These are phyloP conservation scores for Pholiota molesta DNA, from an alignment of 768 basidiomycete species.

Conservation along the genomic window DNA sequence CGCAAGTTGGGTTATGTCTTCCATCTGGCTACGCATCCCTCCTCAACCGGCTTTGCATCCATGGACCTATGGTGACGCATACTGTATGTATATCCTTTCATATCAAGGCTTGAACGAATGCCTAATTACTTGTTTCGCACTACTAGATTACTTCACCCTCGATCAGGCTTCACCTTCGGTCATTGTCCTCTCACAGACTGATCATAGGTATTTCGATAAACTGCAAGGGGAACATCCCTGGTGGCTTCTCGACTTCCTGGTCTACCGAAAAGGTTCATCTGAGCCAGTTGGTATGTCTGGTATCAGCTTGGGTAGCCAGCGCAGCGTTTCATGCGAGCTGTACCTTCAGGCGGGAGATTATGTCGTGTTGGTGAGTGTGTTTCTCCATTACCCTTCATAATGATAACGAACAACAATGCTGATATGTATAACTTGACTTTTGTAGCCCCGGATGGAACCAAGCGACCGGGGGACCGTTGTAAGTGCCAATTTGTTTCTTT, in stretches of 20 bases:
- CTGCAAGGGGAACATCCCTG: slow-evolving; percentile 31
- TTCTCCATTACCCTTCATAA: neutral
- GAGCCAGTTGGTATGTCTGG: slow-evolving; percentile 32
- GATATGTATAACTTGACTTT: neutral
- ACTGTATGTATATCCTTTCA: slow-evolving; percentile 34
- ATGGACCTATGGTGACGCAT: slow-evolving; percentile 48
- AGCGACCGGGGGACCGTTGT: neutral
- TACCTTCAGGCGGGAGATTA: slow-evolving; percentile 42
- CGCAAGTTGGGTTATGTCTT: slow-evolving; percentile 41
- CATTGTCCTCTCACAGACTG: slow-evolving; percentile 46
- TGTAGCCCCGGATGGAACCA: slow-evolving; percentile 11
- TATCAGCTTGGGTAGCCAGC: slow-evolving; percentile 28
- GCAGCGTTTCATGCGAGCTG: slow-evolving; percentile 38
- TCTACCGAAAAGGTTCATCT: slow-evolving; percentile 40
- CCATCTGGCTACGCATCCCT: slow-evolving; percentile 42
- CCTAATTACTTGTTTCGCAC: too few species aligned
- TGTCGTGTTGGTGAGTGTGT: slow-evolving; percentile 34
- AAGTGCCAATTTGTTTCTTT: neutral
- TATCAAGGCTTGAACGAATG: too few species aligned
- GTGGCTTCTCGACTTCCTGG: slow-evolving; percentile 47
- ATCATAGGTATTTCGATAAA: slow-evolving; percentile 44
- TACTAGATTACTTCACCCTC: slow-evolving; percentile 19
- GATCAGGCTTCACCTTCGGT: slow-evolving; percentile 37
- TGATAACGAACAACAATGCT: too few species aligned
- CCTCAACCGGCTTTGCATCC: slow-evolving; percentile 36